Conservation (phyloP, 148 eudicot species). For the Rhododendron simsii region DNA sequence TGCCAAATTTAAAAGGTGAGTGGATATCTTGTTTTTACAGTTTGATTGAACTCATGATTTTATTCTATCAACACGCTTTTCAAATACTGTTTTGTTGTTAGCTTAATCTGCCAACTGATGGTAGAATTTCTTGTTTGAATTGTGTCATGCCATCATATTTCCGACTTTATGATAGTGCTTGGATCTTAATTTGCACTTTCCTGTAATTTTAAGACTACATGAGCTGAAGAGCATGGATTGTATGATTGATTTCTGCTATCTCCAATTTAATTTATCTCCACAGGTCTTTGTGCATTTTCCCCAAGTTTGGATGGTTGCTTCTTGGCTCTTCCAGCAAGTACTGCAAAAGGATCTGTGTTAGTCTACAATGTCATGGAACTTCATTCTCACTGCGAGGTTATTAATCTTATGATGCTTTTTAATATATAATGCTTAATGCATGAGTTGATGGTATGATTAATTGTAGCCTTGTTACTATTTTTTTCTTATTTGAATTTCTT, state of each 20-base stretch:
- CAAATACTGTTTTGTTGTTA: neutral
- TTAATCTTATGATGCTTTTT: neutral
- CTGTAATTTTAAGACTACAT: neutral
- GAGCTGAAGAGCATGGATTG: neutral
- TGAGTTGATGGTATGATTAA: neutral
- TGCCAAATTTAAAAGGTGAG: constrained; percentile 80
- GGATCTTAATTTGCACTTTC: neutral
- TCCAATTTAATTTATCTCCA: neutral
- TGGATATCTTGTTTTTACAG: neutral
- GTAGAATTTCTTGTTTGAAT: neutral
- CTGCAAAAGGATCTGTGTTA: constrained; percentile 65
- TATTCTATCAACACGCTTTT: neutral
- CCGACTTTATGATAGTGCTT: neutral
- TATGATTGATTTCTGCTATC: neutral
- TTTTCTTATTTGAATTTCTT: neutral
- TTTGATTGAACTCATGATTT: neutral
- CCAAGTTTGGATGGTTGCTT: constrained; percentile 70
- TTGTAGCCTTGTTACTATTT: neutral
- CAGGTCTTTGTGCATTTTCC: constrained; percentile 93
- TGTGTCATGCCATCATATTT: neutral
- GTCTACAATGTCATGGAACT: constrained; percentile 89
- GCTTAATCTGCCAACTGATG: neutral
- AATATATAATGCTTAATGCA: neutral
- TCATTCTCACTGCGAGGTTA: constrained; percentile 86
- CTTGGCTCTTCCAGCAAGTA: constrained; percentile 92